Evolutionary conservation across 1,139 yeast species (phyloP), one percentile per base, ranked within the genome.

Genomic region (Kazachstania sp.): DNA sequence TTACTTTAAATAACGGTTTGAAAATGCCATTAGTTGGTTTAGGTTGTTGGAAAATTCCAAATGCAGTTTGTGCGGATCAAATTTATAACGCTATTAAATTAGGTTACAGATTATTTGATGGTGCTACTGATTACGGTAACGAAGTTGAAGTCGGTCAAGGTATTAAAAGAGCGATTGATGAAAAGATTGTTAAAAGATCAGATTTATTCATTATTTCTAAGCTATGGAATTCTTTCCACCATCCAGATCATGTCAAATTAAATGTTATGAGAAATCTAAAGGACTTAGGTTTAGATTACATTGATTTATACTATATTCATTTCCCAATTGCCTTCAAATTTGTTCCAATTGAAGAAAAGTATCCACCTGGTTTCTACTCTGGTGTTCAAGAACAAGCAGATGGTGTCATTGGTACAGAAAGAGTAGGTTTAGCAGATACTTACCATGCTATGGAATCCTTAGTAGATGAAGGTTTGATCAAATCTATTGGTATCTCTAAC

Each of bases 401-500:
- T 28, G 61, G 59, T 19, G 43, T 50, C 35, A 71, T 81, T 63
- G 71, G 71, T 53, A 79, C 77, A 59, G 92, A 80, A 61, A 71
- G 81, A 49, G 85, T 84, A 41, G 86, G 95, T 51, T 63, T 86
- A 52, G 62, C 78, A 48, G 88, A 81, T 56, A 87, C 96, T 44
- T 87, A 92, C 85, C 77, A 72, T 54, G 95, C 90, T 9, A 59
- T 83, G 69, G 95, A 86, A 69, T 70, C 72, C 54, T 70, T 80
- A 64, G 80, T 73, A 45, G 72, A 72, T 40, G 71, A 71, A 43
- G 90, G 90, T n/a, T 73, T 79, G 60, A 78, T 80, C 63, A 81
- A 74, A 64, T 78, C 88, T 50, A 79, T 87, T 60, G 96, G 96
- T 65, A 69, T 87, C 49, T 87, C 96, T 55, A 88, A 88, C 74